Conservation (phyloP, 2,329 filamentous ascomycete genomes). For the Exophiala alcalophila region DNA sequence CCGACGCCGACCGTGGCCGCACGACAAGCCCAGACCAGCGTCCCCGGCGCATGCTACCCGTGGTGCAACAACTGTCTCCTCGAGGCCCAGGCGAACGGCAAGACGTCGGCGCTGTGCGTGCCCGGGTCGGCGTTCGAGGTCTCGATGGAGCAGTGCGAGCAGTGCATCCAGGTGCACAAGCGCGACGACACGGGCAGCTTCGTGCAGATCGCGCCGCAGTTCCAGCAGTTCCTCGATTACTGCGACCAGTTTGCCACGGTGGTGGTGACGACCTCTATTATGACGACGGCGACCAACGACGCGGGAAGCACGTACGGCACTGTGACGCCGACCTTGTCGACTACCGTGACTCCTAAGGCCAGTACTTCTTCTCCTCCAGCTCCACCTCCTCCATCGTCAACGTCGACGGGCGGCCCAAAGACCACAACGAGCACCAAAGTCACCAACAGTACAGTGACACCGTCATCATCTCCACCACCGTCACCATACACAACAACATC, state of each 20-base stretch:
- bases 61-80: constrained; percentile 52
- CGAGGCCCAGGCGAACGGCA: constrained; percentile 51
- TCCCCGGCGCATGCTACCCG: constrained; percentile 52
- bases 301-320: constrained; percentile 9
- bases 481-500: constrained; percentile 13
- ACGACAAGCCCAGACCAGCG: constrained; percentile 32
- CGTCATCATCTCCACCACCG: constrained; percentile 1
- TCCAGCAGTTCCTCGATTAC: constrained; percentile 48
- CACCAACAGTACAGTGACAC: neutral
- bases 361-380: constrained; percentile 2
- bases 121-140: constrained; percentile 43
- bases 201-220: constrained; percentile 38
- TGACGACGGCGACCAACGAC: constrained; percentile 11
- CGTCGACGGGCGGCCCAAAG: neutral
- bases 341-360: constrained; percentile 18
- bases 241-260: constrained; percentile 37
- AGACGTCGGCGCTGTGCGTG: constrained; percentile 48
- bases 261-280: constrained; percentile 16
- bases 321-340: constrained; percentile 6
- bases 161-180: constrained; percentile 40
- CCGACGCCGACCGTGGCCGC: constrained; percentile 22
- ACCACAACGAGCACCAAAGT: constrained; percentile 3
- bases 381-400: constrained; percentile 1
- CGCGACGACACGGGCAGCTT: constrained; percentile 32
- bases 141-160: constrained; percentile 40